Evolutionary conservation across 2,329 filamentous ascomycete genomes (phyloP).

Genomic region (Cercospora sojina): DNA sequence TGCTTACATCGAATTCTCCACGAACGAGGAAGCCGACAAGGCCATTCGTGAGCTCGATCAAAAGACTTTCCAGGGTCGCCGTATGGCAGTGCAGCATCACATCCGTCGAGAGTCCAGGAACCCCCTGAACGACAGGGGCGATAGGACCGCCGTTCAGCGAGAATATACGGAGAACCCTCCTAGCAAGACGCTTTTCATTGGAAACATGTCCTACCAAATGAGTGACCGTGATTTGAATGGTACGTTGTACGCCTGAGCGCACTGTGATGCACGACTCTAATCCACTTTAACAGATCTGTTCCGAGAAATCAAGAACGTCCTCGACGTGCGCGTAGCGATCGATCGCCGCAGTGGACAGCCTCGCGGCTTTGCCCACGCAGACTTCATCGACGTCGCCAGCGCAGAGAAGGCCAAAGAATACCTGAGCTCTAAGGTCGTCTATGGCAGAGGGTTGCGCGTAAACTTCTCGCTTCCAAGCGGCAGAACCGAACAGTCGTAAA

Average conservation of each 20-base stretch:
- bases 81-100: slow-evolving; percentile 62
- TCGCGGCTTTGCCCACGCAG: slow-evolving; percentile 79
- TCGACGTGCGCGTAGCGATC: slow-evolving; percentile 77
- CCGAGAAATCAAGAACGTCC: slow-evolving; percentile 65
- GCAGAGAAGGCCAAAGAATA: slow-evolving; percentile 61
- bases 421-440: slow-evolving; percentile 59
- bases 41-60: slow-evolving; percentile 61
- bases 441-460: slow-evolving; percentile 63
- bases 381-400: slow-evolving; percentile 68
- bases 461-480: slow-evolving; percentile 52
- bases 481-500: not conserved
- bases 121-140: not conserved
- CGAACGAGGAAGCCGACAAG: slow-evolving; percentile 52
- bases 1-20: slow-evolving; percentile 63
- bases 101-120: slow-evolving; percentile 15
- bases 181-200: slow-evolving; percentile 72
- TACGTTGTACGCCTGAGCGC: slow-evolving; percentile 20
- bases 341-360: slow-evolving; percentile 78
- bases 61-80: slow-evolving; percentile 62
- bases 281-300: slow-evolving; percentile 57
- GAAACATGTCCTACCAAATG: slow-evolving; percentile 84
- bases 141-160: not conserved
- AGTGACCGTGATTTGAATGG: slow-evolving; percentile 76
- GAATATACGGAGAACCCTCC: slow-evolving; percentile 45
- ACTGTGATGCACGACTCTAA: not conserved